phyloP scores from a whole-genome alignment of 768 basidiomycete species.

The Candolleomyces aberdarensis region DNA sequence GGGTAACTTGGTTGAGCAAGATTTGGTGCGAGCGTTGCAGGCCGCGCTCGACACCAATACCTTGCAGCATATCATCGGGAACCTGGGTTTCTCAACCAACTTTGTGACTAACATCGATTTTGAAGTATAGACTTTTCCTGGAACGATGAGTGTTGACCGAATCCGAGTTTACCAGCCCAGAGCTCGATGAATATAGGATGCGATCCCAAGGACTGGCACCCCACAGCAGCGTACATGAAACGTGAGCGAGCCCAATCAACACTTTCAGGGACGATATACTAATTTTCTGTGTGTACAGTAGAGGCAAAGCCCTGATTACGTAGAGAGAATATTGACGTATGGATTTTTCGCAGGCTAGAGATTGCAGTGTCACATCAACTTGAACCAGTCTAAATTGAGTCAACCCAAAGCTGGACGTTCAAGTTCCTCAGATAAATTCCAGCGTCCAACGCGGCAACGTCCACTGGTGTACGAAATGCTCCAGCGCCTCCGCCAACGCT shows the following conservation, averaged over 20 bases:
- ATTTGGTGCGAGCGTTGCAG: slow-evolving; percentile 68
- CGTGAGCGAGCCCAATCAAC: no score
- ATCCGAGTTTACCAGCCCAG: slow-evolving; percentile 67
- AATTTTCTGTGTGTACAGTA: slow-evolving; percentile 26
- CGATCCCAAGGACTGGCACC: slow-evolving; percentile 63
- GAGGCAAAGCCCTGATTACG: no score
- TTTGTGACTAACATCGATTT: slow-evolving; percentile 61
- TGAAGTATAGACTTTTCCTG: slow-evolving; percentile 45
- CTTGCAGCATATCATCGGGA: slow-evolving; percentile 62
- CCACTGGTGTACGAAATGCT: no score
- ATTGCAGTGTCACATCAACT: no score
- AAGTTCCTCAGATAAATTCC: no score
- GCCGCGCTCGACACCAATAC: slow-evolving; percentile 39
- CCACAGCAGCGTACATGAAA: slow-evolving; percentile 76
- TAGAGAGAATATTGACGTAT: no score
- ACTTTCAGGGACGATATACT: slow-evolving; percentile 9
- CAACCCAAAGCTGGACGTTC: no score
- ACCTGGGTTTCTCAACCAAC: slow-evolving; percentile 62
- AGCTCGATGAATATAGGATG: slow-evolving; percentile 53
- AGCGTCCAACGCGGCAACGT: no score
- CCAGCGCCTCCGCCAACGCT: no score
- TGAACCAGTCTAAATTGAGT: no score
- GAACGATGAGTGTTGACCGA: slow-evolving; percentile 68
- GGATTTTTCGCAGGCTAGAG: no score
- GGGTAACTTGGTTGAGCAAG: slow-evolving; percentile 64